Conservation (phyloP, 1,284 basidiomycete genomes). For the Cryptococcus deneoformans region DNA sequence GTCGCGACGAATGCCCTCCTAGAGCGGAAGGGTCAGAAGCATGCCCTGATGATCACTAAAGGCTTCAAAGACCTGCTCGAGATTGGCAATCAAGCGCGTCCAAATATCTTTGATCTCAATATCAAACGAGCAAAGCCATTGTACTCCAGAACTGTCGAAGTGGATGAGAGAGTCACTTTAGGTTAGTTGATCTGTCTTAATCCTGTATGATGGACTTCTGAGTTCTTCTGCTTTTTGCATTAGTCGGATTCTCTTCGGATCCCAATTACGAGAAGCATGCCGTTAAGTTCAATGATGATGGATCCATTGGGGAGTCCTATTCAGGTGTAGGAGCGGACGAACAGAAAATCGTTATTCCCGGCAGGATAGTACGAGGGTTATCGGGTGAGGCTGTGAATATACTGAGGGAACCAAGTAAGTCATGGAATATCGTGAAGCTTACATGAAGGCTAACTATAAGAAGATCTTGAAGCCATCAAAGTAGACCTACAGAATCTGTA, state of each 20-base stretch:
- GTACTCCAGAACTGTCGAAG: conserved; percentile 52
- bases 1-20: conserved; percentile 93
- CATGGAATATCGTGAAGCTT: background rate
- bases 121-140: conserved; percentile 66
- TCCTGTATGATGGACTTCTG: conserved; percentile 52
- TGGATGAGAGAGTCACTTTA: conserved; percentile 56
- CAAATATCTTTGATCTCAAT: conserved; percentile 78
- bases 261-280: conserved; percentile 72
- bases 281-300: conserved; percentile 68
- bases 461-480: conserved; percentile 12
- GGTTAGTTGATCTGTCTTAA: conserved; percentile 56
- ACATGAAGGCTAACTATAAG: background rate
- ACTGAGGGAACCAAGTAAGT: conserved; percentile 66
- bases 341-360: conserved; percentile 41
- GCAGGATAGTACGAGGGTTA: conserved; percentile 67
- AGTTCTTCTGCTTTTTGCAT: conserved; percentile 22
- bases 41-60: conserved; percentile 86
- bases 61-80: conserved; percentile 82
- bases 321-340: conserved; percentile 52
- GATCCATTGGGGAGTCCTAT: conserved; percentile 63
- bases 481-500: conserved; percentile 20
- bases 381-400: conserved; percentile 87
- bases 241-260: conserved; percentile 86
- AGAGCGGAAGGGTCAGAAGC: conserved; percentile 78
- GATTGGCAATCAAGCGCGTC: conserved; percentile 75